Percentiles rank a stretch among this genome's conserved stretches.
These are phyloP conservation scores for Aspergillus sp. DNA, from an alignment of 2,329 filamentous ascomycete species.

Conservation along the genomic window DNA sequence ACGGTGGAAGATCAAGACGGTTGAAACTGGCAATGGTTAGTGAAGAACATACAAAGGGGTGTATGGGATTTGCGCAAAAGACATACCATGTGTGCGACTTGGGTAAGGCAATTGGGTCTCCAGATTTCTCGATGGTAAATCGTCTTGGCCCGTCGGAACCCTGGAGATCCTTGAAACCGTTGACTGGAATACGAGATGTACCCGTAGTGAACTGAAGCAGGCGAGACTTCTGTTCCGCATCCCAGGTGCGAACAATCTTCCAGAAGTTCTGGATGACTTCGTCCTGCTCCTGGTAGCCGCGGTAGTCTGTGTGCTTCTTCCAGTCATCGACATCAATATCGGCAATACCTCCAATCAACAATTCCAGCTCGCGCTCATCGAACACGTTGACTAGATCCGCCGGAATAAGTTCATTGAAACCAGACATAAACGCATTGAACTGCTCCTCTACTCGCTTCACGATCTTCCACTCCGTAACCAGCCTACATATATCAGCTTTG, in stretches of 20 bases:
- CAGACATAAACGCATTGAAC: constrained; percentile 95
- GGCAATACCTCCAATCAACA: constrained; percentile 97
- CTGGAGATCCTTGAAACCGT: constrained; percentile 98
- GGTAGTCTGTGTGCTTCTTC: constrained; percentile 99
- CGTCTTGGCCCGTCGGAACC: constrained; percentile 91
- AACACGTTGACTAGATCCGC: constrained; percentile 97
- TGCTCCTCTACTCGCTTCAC: constrained; percentile 98
- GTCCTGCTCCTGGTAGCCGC: constrained; percentile 95
- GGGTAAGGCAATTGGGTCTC: constrained; percentile 83
- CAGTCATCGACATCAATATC: constrained; percentile 99
- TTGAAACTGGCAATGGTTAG: constrained; percentile 70
- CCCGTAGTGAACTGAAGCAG: constrained; percentile 96
- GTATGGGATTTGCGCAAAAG: not conserved
- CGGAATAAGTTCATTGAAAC: constrained; percentile 96
- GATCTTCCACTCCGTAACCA: constrained; percentile 99
- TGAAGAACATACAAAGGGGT: not conserved
- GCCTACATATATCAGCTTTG: constrained; percentile 40
- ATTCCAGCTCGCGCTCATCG: constrained; percentile 92
- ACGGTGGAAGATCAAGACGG: constrained; percentile 88
- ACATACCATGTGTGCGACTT: constrained; percentile 97
- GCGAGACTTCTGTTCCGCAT: constrained; percentile 96
- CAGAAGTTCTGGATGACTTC: constrained; percentile 99
- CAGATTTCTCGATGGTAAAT: constrained; percentile 98
- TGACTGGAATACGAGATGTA: constrained; percentile 96
- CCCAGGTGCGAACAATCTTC: constrained; percentile 93